phyloP scores from a whole-genome alignment of 1,284 basidiomycete species.

The Marasmius sp. region DNA sequence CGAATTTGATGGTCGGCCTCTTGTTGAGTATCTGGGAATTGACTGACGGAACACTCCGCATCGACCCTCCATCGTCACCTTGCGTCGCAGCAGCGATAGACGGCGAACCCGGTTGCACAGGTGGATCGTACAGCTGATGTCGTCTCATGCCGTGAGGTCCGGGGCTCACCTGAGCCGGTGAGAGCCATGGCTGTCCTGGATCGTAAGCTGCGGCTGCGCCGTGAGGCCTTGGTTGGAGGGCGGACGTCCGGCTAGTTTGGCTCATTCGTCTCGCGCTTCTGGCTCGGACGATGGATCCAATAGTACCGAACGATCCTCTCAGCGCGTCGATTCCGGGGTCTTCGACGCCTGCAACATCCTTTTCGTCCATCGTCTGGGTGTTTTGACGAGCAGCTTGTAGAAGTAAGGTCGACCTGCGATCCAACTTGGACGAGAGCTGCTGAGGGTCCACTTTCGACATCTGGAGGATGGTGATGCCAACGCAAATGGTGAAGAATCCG shows the following conservation, averaged over 20 bases:
- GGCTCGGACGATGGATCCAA: conserved; percentile 89
- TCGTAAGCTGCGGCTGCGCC: conserved; percentile 39
- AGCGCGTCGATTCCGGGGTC: conserved; percentile 88
- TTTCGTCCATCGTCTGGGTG: conserved; percentile 66
- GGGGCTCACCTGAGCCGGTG: conserved; percentile 21
- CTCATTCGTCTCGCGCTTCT: conserved; percentile 65
- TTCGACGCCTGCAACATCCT: conserved; percentile 52
- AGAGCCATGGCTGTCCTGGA: conserved; percentile 20
- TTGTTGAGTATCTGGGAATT: conserved; percentile 36
- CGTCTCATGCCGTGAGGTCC: conserved; percentile 51
- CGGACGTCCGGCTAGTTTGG: conserved; percentile 43
- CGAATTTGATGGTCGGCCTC: conserved; percentile 75
- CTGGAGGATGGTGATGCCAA: conserved; percentile 93
- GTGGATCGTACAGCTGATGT: conserved; percentile 82
- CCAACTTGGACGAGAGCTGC: conserved; percentile 66
- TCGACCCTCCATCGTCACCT: conserved; percentile 19
- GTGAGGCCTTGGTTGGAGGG: conserved; percentile 32
- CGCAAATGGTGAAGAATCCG: conserved; percentile 86
- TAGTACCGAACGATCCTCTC: conserved; percentile 84
- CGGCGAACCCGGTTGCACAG: conserved; percentile 41
- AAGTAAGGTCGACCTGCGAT: conserved; percentile 83
- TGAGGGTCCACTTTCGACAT: conserved; percentile 91
- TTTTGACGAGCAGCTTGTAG: conserved; percentile 72
- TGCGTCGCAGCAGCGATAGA: conserved; percentile 10
- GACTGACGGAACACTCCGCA: conserved; percentile 22